Conservation (phyloP, 208 protist species). For the Crithidia bombi region DNA sequence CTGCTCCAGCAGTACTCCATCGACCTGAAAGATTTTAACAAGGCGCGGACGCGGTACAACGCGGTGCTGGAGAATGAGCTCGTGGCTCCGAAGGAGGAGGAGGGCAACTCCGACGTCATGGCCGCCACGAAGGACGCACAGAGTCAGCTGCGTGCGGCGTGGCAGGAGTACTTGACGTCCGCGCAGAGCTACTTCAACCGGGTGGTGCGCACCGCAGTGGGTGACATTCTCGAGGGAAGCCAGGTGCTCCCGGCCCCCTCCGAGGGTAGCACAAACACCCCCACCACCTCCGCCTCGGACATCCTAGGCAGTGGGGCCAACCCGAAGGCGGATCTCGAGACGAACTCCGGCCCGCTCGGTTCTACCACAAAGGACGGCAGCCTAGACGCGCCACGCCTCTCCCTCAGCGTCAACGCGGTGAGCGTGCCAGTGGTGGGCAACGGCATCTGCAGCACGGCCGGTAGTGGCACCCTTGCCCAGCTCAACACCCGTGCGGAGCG, state of each 20-base stretch:
- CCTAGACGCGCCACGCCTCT: slow-evolving; percentile 1
- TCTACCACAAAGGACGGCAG: not conserved
- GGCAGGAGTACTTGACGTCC: slow-evolving; percentile 59
- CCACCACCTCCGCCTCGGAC: not conserved
- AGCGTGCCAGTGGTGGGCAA: slow-evolving; percentile 14
- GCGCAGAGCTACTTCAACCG: slow-evolving; percentile 53
- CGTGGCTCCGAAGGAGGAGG: slow-evolving; percentile 31
- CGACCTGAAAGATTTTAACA: slow-evolving; percentile 80
- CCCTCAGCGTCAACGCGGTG: slow-evolving; percentile 18
- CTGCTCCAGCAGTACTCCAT: slow-evolving; percentile 73
- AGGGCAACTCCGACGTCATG: slow-evolving; percentile 37
- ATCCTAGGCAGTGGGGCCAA: not conserved
- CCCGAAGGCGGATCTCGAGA: slow-evolving; percentile 19
- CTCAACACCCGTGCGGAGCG: slow-evolving; percentile 55
- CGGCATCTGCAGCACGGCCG: slow-evolving; percentile 12
- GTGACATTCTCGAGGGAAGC: slow-evolving; percentile 30
- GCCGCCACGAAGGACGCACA: slow-evolving; percentile 35
- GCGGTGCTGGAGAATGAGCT: slow-evolving; percentile 48
- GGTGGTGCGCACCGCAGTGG: slow-evolving; percentile 24
- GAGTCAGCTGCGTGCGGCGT: slow-evolving; percentile 48
- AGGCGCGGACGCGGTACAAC: slow-evolving; percentile 63
- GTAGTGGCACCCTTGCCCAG: slow-evolving; percentile 4
- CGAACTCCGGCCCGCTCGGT: slow-evolving; percentile 12
- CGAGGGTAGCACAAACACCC: not conserved
- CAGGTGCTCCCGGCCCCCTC: not conserved